phyloP scores from a whole-genome alignment of 495 filamentous ascomycete species.

The Penicillium atrosanguineum region DNA sequence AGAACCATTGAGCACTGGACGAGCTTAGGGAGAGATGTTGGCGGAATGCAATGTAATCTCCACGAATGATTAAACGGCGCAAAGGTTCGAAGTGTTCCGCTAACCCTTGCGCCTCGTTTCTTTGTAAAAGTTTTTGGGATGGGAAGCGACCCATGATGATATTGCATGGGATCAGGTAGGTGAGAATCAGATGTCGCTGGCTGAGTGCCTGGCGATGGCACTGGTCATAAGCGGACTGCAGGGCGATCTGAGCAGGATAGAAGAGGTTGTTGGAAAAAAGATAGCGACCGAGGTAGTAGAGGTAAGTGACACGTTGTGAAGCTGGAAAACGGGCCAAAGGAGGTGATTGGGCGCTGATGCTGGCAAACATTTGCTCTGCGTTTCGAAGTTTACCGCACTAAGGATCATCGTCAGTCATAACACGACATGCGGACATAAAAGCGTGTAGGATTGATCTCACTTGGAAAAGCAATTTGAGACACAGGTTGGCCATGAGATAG shows the following conservation, averaged over 20 bases:
- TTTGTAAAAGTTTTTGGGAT: constrained; percentile 56
- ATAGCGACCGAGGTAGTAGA: constrained; percentile 92
- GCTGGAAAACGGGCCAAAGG: constrained; percentile 77
- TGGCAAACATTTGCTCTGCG: constrained; percentile 84
- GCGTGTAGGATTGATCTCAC: constrained; percentile 35
- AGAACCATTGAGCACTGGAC: constrained; percentile 63
- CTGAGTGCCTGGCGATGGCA: constrained; percentile 62
- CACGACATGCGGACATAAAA: not conserved
- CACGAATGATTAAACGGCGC: constrained; percentile 67
- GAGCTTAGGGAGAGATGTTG: constrained; percentile 56
- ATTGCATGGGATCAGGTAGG: constrained; percentile 79
- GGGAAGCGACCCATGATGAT: constrained; percentile 86
- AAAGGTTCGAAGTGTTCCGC: constrained; percentile 70
- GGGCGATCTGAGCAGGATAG: constrained; percentile 65
- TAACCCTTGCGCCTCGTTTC: constrained; percentile 72
- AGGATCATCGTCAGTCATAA: not conserved
- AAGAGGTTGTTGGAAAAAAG: constrained; percentile 80
- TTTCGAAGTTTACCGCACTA: constrained; percentile 56
- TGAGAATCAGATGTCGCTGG: constrained; percentile 77
- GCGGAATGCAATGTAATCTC: constrained; percentile 76
- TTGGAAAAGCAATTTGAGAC: constrained; percentile 84
- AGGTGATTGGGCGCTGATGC: constrained; percentile 79
- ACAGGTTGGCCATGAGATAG: constrained; percentile 86
- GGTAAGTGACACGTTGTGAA: constrained; percentile 84
- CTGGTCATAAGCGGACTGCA: constrained; percentile 78